Conservation (phyloP, 208 protist species). For the Crithidia expoeki region DNA sequence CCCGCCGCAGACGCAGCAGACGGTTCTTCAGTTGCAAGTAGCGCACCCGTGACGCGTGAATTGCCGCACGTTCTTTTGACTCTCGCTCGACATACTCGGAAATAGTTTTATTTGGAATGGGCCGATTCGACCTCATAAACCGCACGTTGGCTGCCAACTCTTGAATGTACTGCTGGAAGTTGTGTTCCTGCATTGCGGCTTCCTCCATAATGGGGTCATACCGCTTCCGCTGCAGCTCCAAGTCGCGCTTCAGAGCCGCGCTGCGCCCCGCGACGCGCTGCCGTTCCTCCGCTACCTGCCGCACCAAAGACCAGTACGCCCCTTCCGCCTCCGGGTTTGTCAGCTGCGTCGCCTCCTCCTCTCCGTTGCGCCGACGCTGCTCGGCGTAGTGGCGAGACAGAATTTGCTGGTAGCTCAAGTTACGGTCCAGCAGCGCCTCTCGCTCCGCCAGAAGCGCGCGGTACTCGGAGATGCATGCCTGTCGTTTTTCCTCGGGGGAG, state of each 20-base stretch:
- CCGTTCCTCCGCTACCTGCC: constrained; percentile 69
- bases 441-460: constrained; percentile 60
- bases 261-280: constrained; percentile 39
- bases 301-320: constrained; percentile 78
- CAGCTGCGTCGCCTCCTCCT: constrained; percentile 50
- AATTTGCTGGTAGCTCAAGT: constrained; percentile 70
- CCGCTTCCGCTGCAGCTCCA: constrained; percentile 50
- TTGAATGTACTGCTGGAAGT: constrained; percentile 77
- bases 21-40: constrained; percentile 92
- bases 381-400: constrained; percentile 78
- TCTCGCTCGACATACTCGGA: constrained; percentile 81
- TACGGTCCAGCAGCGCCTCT: constrained; percentile 58
- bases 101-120: constrained; percentile 72
- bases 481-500: constrained; percentile 42
- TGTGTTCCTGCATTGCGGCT: constrained; percentile 61
- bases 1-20: constrained; percentile 66
- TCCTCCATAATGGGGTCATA: constrained; percentile 74
- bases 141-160: constrained; percentile 49
- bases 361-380: constrained; percentile 77
- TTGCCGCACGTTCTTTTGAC: constrained; percentile 64
- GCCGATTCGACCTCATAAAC: constrained; percentile 79
- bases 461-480: constrained; percentile 63
- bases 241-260: constrained; percentile 44
- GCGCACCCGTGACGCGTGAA: constrained; percentile 85
- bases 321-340: constrained; percentile 71